phyloP scores from a whole-genome alignment of 108 stramenopile species.

The Phaeodactylum tricornutum region DNA sequence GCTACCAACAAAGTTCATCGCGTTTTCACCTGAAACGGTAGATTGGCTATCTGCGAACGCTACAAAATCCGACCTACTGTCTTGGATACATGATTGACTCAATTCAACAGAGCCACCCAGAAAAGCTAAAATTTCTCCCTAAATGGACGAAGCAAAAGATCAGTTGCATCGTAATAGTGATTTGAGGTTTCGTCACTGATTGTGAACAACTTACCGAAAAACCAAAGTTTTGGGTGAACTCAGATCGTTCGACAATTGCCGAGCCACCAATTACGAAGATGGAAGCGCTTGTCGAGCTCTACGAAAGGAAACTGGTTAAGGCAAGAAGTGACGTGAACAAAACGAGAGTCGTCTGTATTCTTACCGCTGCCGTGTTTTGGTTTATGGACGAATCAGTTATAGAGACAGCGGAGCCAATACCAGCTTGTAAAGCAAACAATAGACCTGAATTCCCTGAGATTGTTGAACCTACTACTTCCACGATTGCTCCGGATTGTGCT shows the following conservation, averaged over 20 bases:
- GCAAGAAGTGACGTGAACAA: too few relatives aligned
- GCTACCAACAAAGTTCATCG: neutral
- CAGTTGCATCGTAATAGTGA: neutral
- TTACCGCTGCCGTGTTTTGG: neutral
- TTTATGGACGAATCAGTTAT: neutral
- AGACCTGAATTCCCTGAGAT: neutral
- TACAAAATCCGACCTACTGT: neutral
- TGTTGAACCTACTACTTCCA: neutral
- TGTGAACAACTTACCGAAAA: constrained; percentile 1
- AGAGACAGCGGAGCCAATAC: neutral
- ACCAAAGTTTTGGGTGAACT: neutral
- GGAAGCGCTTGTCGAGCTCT: neutral
- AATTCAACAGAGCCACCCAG: neutral
- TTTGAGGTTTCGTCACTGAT: neutral
- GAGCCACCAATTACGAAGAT: neutral
- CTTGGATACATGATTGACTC: constrained; percentile 1
- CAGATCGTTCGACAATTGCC: neutral
- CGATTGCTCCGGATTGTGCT: neutral
- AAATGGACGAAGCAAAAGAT: neutral
- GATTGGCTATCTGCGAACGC: neutral
- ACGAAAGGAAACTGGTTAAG: too few relatives aligned
- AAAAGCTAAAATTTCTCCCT: neutral
- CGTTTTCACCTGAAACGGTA: neutral
- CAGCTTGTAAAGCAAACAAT: neutral
- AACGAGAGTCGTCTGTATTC: neutral